phyloP scores from a whole-genome alignment of 2,329 filamentous ascomycete genomes.

The Aspergillus neotritici region DNA sequence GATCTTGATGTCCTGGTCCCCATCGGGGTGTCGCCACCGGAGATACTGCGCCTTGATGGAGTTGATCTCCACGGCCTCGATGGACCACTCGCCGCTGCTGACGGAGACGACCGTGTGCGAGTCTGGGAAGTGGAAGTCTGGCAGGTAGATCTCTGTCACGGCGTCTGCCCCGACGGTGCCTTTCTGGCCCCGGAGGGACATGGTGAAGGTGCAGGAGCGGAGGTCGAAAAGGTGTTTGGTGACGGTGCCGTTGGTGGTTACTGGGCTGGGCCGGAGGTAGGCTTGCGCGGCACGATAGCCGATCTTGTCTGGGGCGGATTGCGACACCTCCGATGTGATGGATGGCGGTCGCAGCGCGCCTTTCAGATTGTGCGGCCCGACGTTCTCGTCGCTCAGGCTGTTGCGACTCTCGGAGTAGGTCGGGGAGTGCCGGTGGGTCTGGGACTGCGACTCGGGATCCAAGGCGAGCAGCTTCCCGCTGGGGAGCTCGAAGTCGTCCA shows the following conservation, averaged over 20 bases:
- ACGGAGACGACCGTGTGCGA: conserved; percentile 66
- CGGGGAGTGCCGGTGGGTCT: conserved; percentile 42
- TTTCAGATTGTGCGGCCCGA: conserved; percentile 72
- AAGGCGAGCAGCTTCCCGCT: conserved; percentile 24
- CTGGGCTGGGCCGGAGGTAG: conserved; percentile 79
- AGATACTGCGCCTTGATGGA: conserved; percentile 67
- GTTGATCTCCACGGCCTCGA: conserved; percentile 66
- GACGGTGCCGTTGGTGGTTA: conserved; percentile 67
- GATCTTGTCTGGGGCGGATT: conserved; percentile 55
- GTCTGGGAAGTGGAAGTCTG: conserved; percentile 85
- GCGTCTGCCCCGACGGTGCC: conserved; percentile 54
- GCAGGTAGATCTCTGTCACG: conserved; percentile 79
- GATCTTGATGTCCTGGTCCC: conserved; percentile 73
- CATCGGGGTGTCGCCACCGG: conserved; percentile 88
- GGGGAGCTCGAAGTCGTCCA: conserved; percentile 65
- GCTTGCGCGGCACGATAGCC: conserved; percentile 90
- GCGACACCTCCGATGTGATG: conserved; percentile 53
- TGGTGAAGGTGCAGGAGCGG: conserved; percentile 66
- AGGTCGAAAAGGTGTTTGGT: conserved; percentile 75
- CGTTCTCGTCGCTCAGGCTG: conserved; percentile 41
- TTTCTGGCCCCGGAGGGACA: conserved; percentile 60
- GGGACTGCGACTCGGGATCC: conserved; percentile 35
- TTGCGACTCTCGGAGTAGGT: conserved; percentile 51
- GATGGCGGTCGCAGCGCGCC: conserved; percentile 55
- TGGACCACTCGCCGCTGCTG: conserved; percentile 83